These are phyloP conservation scores for Pestalotiopsis sp. DNA, from an alignment of 2,329 filamentous ascomycete genomes.

Conservation along the genomic window DNA sequence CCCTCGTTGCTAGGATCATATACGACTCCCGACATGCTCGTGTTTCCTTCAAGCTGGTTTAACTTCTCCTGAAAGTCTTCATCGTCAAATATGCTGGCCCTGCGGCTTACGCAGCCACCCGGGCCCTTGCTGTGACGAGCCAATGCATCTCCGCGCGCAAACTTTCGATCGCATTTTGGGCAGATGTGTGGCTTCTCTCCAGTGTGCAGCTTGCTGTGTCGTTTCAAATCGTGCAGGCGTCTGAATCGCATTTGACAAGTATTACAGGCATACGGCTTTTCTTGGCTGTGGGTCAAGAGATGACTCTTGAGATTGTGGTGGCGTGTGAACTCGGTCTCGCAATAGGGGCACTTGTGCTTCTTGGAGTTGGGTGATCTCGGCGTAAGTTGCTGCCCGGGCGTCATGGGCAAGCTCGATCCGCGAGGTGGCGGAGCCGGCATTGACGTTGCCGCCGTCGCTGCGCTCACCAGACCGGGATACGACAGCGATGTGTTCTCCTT, in stretches of 20 bases:
- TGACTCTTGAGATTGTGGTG: slow-evolving; percentile 98
- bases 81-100: slow-evolving; percentile 81
- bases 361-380: slow-evolving; percentile 75
- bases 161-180: slow-evolving; percentile 90
- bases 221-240: slow-evolving; percentile 90
- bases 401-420: slow-evolving; percentile 62
- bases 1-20: slow-evolving; percentile 64
- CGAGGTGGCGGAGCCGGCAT: slow-evolving; percentile 50
- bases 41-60: slow-evolving; percentile 52
- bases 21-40: slow-evolving; percentile 57
- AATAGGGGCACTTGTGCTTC: slow-evolving; percentile 96
- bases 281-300: slow-evolving; percentile 94
- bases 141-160: slow-evolving; percentile 92
- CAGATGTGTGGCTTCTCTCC: slow-evolving; percentile 95
- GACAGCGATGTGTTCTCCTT: slow-evolving; percentile 55
- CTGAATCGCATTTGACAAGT: slow-evolving; percentile 94
- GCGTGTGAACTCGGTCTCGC: slow-evolving; percentile 93
- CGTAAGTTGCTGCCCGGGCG: slow-evolving; percentile 46
- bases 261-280: slow-evolving; percentile 94
- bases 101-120: slow-evolving; percentile 89
- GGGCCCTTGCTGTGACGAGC: slow-evolving; percentile 95
- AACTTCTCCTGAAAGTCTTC: slow-evolving; percentile 66
- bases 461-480: slow-evolving; percentile 55
- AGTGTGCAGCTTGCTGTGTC: slow-evolving; percentile 94
- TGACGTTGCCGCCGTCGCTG: slow-evolving; percentile 31